Conservation (phyloP, 805 yeast genomes). For the Candida maris region DNA sequence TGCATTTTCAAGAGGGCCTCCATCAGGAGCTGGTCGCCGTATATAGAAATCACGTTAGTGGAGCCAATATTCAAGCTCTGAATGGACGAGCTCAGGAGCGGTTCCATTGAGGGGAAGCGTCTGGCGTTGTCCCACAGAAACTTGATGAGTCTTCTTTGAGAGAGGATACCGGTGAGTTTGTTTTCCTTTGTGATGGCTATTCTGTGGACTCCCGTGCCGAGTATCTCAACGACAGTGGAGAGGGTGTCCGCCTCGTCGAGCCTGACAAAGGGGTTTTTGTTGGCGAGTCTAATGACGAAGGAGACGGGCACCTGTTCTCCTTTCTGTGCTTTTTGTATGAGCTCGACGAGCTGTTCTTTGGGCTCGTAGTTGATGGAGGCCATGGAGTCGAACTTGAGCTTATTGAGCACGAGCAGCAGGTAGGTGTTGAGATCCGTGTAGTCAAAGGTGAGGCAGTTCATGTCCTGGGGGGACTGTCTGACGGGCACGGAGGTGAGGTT, state of each 20-base stretch:
- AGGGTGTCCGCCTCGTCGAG: slow-evolving; percentile 67
- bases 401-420: slow-evolving; percentile 77
- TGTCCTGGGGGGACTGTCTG: slow-evolving; percentile 47
- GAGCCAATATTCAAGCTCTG: slow-evolving; percentile 74
- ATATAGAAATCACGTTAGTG: slow-evolving; percentile 68
- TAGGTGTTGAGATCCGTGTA: slow-evolving; percentile 88
- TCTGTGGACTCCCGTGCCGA: slow-evolving; percentile 96
- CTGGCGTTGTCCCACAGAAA: slow-evolving; percentile 93
- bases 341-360: slow-evolving; percentile 37
- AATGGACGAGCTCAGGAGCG: slow-evolving; percentile 62
- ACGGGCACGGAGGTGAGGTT: slow-evolving; percentile 88
- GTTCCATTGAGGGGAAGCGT: slow-evolving; percentile 76
- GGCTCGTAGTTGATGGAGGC: slow-evolving; percentile 31
- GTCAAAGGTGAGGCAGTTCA: slow-evolving; percentile 82
- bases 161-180: slow-evolving; percentile 74
- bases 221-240: slow-evolving; percentile 71
- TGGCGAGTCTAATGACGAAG: slow-evolving; percentile 78
- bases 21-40: slow-evolving; percentile 81
- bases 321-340: slow-evolving; percentile 62
- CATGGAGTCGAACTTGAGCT: slow-evolving; percentile 41
- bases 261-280: slow-evolving; percentile 84
- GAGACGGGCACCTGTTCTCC: slow-evolving; percentile 92
- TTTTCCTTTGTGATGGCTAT: slow-evolving; percentile 64
- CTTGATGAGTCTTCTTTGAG: slow-evolving; percentile 83
- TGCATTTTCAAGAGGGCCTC: slow-evolving; percentile 88